Base-by-base conservation (phyloP, 75 land plant species). In the Selaginella moellendorffii region DNA sequence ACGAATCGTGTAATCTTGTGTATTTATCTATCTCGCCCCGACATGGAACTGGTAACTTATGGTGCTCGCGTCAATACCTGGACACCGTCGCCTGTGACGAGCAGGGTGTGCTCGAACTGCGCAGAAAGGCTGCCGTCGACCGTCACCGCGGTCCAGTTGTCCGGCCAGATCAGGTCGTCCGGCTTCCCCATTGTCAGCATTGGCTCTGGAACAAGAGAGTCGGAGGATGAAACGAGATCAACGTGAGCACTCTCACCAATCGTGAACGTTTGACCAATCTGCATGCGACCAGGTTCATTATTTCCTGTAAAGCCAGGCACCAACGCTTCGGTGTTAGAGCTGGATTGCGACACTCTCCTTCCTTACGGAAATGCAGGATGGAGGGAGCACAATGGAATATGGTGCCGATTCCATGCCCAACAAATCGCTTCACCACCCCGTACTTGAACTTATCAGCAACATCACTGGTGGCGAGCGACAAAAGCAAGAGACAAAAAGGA, bases 341-440 rank as follows among this genome's bases (percentile, higher is more conserved):
- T n/a, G n/a, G n/a, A n/a, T n/a, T n/a, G n/a, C n/a, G n/a, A n/a
- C n/a, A n/a, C n/a, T n/a, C n/a, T n/a, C n/a, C n/a, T 52, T 24
- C 72, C 77, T 91, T 81, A 85, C 99, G 73, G 71, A 54, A 79
- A 72, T 95, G 97, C 23, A 83, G 72, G 29, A 95, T 66, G 53
- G 81, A 63, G 17, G 99, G 99, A 62, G 83, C 85, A 56, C 87
- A 77, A 76, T 89, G 98, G 66, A 95, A 95, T 56, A 86, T 72
- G 20, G 79, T 72, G 58, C 99, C 99, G 69, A 95, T 85, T 17
- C 99, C 99, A 76, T 95, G 99, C 56, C 99, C 97, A 63, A 82
- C 84, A 79, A 95, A 90, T 26, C 80, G 70, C 20, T 72, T 65
- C 2, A 95, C 99, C 19, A 89, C 99, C 54, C 90, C 92, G 73